Percentiles rank a stretch among this genome's conserved stretches.
Conservation (phyloP, 495 filamentous ascomycete species). For the Lichina pygmaea region DNA sequence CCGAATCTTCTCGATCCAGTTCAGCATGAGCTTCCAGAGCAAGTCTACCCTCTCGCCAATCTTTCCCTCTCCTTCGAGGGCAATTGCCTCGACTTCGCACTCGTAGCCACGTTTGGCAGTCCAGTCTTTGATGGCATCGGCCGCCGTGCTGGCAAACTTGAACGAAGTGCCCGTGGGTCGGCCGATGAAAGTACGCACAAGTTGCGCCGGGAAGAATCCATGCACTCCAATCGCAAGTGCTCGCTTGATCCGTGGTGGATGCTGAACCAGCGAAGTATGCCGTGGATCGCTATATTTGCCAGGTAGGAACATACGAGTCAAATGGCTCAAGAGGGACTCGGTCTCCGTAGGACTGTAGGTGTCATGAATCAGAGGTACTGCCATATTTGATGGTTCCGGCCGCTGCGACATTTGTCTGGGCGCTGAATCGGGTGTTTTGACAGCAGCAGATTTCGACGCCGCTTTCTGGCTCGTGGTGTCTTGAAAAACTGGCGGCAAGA, state of each 20-base stretch:
- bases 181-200: conserved; percentile 65
- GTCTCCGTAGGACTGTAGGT: conserved; percentile 41
- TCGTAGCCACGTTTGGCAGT: conserved; percentile 35
- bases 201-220: conserved; percentile 69
- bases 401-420: conserved; percentile 19
- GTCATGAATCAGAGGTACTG: conserved; percentile 38
- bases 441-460: too few relatives aligned
- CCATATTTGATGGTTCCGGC: conserved; percentile 25
- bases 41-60: conserved; percentile 72
- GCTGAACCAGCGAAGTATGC: conserved; percentile 45
- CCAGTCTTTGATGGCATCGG: conserved; percentile 62
- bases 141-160: conserved; percentile 71
- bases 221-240: conserved; percentile 86
- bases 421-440: too few relatives aligned
- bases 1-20: conserved; percentile 80
- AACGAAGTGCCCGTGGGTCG: conserved; percentile 91
- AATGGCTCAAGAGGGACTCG: conserved; percentile 43
- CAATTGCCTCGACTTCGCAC: conserved; percentile 62
- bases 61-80: conserved; percentile 92
- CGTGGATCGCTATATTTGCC: conserved; percentile 29
- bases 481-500: too few relatives aligned
- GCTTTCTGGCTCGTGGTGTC: too few relatives aligned
- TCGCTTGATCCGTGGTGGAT: conserved; percentile 44
- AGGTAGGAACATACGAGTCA: conserved; percentile 36
- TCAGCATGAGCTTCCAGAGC: conserved; percentile 79